Evolutionary conservation across 2,329 filamentous ascomycete genomes (phyloP), one percentile per base, ranked within the genome.

Genomic region (Myriangium duriaei): DNA sequence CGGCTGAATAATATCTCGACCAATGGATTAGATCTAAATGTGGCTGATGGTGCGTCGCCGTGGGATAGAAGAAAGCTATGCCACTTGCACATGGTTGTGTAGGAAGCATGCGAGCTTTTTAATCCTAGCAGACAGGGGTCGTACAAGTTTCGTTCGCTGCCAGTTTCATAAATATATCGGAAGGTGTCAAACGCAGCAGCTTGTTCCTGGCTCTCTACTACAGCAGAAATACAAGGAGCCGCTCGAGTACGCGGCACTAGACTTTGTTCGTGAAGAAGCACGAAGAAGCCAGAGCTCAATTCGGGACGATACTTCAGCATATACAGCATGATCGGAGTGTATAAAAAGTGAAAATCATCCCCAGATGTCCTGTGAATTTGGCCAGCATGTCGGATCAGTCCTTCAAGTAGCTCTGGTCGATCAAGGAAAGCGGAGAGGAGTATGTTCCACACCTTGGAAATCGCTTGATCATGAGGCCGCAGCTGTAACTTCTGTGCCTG

Each of bases 371-470:
- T 46, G 41, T 61, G 57, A 10, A 72, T 40, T 2, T 60, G 47
- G 18, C 59, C 46, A 5, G 60, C 64, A 47, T 70, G 60, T 1
- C 52, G 43, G 10, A 62, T 50, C 7, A 69, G 44, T 9, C 57
- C 48, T 4, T 52, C 26, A 2, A 67, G 47, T 2, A 66, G 45
- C 5, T 47, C 29, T 6, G 46, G 40, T 24, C 62, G 42, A 26
- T 49, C 34, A 34, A 58, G 45, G n/a, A 56, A 54, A 18, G 58
- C 46, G 35, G 56, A 53, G 32, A 70, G 44, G 33, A 71, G 63
- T 0, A 55, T 59, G 0, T 51, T 49, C 69, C 69, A 72, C 5
- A 72, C 43, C 10, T 51, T 51, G 6, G 59, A 51, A 12, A 65
- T 62, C 4, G 60, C 46, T n/a, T 43, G 37, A 12, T 61, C 59